Base-by-base conservation (phyloP, 176 grass and related monocot genomes). In the Elaeis guineensis region DNA sequence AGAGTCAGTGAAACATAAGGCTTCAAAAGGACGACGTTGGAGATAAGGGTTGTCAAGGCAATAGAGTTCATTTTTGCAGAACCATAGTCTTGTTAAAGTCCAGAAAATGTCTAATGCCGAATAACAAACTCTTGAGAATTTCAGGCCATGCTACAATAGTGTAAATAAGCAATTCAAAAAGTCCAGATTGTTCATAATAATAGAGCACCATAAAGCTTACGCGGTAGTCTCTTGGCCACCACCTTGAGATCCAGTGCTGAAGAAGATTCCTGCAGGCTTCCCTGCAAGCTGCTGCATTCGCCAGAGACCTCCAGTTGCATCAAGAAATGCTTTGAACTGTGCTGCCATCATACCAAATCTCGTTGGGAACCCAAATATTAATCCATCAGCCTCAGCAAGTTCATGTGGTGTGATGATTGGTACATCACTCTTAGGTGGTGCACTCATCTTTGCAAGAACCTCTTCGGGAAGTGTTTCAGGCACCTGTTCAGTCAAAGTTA, bases 271-370 rank as follows among this genome's bases (percentile, higher is more conserved):
- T 0, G 86, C 86, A 16, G 90, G 90, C 61, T 90, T 95, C n/a
- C 90, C 90, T 60, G 90, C 86, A 64, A 95, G 86, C 52, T 81
- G 82, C 74, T 95, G 86, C 67, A 77, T 79, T 61, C 80, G 67
- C 86, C 90, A 95, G 16, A 95, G 76, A 23, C 90, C 67, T 59
- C 90, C 86, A 11, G 90, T 95, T 54, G 90, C 71, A 29, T 95
- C 90, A 23, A 95, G 84, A 49, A 95, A 81, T 35, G 86, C 84
- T 74, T 95, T 95, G 83, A 95, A 87, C 54, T 95, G 89, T 0
- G 89, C 89, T 0, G 84, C 78, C 90, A 90, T 95, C 90, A 95
- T 95, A 61, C 90, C 90, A 75, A 95, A 95, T 61, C 90, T 85
- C 16, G 90, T 95, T 1, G 90, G 90, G 25, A 95, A 95, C 15